phyloP scores from a whole-genome alignment of 495 filamentous ascomycete species.

The Aspergillus panamensis region DNA sequence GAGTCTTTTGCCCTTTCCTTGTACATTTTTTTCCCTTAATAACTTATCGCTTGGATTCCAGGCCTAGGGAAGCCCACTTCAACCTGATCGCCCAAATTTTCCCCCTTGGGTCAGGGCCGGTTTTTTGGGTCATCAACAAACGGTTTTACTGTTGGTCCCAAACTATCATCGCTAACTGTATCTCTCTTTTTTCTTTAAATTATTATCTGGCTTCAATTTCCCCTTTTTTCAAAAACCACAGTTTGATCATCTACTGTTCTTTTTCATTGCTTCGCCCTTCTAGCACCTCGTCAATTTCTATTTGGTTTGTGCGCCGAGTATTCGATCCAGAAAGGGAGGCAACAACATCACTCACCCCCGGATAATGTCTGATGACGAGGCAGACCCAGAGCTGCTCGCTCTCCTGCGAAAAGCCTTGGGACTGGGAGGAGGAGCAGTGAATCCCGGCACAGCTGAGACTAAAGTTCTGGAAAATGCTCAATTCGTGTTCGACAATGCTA shows the following conservation, averaged over 20 bases:
- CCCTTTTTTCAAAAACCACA: neutral
- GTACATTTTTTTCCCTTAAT: too few relatives aligned
- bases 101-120: neutral
- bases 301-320: neutral
- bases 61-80: neutral
- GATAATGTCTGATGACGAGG: slow-evolving; percentile 81
- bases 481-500: slow-evolving; percentile 86
- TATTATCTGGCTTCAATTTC: slow-evolving; percentile 1
- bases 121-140: slow-evolving; percentile 23
- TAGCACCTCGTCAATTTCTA: neutral
- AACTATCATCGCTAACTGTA: slow-evolving; percentile 6
- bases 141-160: slow-evolving; percentile 7
- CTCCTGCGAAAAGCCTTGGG: slow-evolving; percentile 80
- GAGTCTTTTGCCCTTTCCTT: too few relatives aligned
- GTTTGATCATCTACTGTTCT: neutral
- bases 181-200: slow-evolving; percentile 1
- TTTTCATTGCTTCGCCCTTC: neutral
- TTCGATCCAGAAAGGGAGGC: neutral
- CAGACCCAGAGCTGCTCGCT: slow-evolving; percentile 81
- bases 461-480: slow-evolving; percentile 79
- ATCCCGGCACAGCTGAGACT: slow-evolving; percentile 60
- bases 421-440: slow-evolving; percentile 48
- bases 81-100: slow-evolving; percentile 2
- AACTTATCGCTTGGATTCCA: too few relatives aligned
- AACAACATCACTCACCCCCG: neutral